A percentile compares a stretch with the other conserved stretches of the same genome.
phyloP scores from a whole-genome alignment of 2,329 filamentous ascomycete species.

The Pseudocercospora musae region DNA sequence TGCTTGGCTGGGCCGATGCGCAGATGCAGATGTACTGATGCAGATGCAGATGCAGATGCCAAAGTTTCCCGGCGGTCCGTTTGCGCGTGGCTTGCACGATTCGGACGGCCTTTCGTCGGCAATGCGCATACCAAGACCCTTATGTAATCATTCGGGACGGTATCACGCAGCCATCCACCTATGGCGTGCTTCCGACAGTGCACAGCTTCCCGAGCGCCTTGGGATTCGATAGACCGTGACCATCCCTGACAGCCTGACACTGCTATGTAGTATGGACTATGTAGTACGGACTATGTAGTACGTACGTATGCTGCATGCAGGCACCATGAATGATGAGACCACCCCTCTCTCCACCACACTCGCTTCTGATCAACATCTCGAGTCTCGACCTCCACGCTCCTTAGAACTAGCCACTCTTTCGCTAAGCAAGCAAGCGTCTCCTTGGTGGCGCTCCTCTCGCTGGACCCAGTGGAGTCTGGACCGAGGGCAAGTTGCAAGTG shows the following conservation, averaged over 20 bases:
- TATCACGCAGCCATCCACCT: background rate
- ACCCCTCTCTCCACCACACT: background rate
- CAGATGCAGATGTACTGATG: no score
- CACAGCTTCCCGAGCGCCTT: background rate
- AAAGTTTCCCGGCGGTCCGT: background rate
- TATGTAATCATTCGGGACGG: no score
- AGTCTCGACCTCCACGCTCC: no score
- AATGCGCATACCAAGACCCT: no score
- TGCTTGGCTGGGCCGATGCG: no score
- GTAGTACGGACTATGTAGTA: no score
- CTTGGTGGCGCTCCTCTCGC: background rate
- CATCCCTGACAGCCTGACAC: background rate
- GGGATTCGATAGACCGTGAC: background rate
- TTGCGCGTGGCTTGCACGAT: background rate
- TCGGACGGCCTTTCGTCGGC: no score
- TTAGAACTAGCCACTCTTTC: background rate
- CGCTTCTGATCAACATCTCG: background rate
- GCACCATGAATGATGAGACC: background rate
- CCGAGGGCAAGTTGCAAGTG: no score
- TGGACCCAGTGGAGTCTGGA: background rate
- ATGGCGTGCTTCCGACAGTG: background rate
- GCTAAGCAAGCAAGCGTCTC: no score
- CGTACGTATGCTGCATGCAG: no score
- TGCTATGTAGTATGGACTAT: no score
- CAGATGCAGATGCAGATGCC: background rate